Conservation (phyloP, 75 land plant genomes). For the Cunninghamia lanceolata region DNA sequence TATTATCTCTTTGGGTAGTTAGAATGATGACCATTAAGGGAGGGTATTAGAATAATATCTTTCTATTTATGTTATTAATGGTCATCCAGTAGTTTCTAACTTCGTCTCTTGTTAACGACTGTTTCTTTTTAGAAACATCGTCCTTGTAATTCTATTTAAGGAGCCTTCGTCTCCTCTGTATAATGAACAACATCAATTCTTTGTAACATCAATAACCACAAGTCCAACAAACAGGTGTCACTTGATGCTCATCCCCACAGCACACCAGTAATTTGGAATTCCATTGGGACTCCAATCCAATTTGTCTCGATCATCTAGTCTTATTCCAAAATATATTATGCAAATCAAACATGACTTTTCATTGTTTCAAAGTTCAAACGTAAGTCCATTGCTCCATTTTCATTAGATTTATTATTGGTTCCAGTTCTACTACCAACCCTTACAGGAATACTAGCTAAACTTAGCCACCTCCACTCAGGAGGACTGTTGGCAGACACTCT, state of each 20-base stretch:
- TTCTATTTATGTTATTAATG: too few relatives aligned
- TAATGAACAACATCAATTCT: too few relatives aligned
- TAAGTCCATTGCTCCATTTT: not conserved
- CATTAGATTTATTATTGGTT: not conserved
- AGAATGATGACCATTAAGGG: too few relatives aligned
- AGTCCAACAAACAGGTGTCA: not conserved
- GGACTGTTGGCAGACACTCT: not conserved
- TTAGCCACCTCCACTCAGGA: not conserved
- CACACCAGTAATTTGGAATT: not conserved
- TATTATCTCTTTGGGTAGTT: too few relatives aligned
- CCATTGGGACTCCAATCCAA: not conserved
- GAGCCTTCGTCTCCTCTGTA: too few relatives aligned
- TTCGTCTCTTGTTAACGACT: too few relatives aligned
- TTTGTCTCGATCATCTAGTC: not conserved
- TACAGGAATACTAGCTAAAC: not conserved
- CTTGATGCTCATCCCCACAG: not conserved
- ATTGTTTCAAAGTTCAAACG: not conserved
- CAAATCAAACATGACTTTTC: not conserved
- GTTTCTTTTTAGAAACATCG: too few relatives aligned
- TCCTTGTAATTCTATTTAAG: too few relatives aligned
- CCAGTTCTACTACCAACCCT: not conserved
- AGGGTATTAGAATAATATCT: too few relatives aligned
- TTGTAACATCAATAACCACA: too few relatives aligned
- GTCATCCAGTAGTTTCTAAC: too few relatives aligned
- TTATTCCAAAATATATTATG: not conserved